phyloP scores from a whole-genome alignment of 1,284 basidiomycete species.

The Marasmius fiardii region DNA sequence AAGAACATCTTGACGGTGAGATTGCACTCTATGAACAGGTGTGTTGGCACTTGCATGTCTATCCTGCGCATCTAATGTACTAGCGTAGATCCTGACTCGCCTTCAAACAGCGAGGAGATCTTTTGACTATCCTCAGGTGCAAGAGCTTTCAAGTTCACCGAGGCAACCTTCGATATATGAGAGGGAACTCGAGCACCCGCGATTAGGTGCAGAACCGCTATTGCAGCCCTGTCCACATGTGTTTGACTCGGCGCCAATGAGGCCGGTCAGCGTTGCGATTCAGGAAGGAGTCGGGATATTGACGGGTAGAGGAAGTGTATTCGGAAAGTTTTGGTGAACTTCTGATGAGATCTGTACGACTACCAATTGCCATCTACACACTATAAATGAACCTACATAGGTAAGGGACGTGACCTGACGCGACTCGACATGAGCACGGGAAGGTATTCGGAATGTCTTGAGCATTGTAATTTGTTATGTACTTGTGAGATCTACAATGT shows the following conservation, averaged over 20 bases:
- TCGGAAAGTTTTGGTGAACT: slow-evolving; percentile 62
- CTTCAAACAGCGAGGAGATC: slow-evolving; percentile 50
- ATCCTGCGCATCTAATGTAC: slow-evolving; percentile 1
- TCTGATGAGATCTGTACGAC: not conserved
- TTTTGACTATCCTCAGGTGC: slow-evolving; percentile 48
- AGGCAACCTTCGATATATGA: slow-evolving; percentile 71
- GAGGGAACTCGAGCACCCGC: slow-evolving; percentile 58
- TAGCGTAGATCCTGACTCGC: slow-evolving; percentile 49
- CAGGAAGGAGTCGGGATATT: slow-evolving; percentile 67
- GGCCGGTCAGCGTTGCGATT: slow-evolving; percentile 71
- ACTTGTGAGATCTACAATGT: too few relatives aligned
- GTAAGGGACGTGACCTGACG: too few relatives aligned
- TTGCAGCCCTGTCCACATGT: slow-evolving; percentile 74
- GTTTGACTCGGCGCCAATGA: slow-evolving; percentile 70
- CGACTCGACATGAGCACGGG: too few relatives aligned
- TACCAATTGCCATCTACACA: too few relatives aligned
- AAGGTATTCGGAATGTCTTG: too few relatives aligned
- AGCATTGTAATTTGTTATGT: too few relatives aligned
- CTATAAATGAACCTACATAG: too few relatives aligned
- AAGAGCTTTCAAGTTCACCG: slow-evolving; percentile 40
- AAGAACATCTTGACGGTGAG: slow-evolving; percentile 73
- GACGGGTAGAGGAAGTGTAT: slow-evolving; percentile 50
- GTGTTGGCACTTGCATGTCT: slow-evolving; percentile 3
- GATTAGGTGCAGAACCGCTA: slow-evolving; percentile 47
- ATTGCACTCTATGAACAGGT: slow-evolving; percentile 74